Base-by-base conservation (phyloP, 441 rosid genomes). In the Lepidium campestre region DNA sequence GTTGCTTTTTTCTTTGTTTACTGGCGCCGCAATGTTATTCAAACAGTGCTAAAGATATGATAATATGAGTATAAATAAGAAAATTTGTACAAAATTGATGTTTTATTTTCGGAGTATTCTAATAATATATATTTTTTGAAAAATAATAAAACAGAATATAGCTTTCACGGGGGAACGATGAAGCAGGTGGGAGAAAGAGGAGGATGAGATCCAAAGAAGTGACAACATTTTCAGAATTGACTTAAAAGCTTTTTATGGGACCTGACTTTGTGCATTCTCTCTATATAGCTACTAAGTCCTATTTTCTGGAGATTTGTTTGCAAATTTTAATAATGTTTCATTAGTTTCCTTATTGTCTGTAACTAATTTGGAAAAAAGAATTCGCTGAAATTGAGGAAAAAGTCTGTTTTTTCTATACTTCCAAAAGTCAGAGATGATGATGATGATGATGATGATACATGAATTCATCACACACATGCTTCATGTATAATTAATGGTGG, bases 81-180 rank as follows among this genome's bases (percentile, higher is more conserved):
- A 41, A 60, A 69, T 14, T 2, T 57, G 50, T 47, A 47, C 14
- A 19, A 44, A 22, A 34, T 4, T 39, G 22, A 27, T 68, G 29
- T 58, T 39, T 65, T 71, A 31, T 57, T 19, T 27, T 12, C 39
- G 23, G 18, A 42, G 57, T 19, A 11, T 17, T 22, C 10, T 13
- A 19, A 27, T 11, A 12, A 41, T 36, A 12, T 27, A 23, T 10
- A 14, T 19, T 15, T 5, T 18, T 41, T 53, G 63, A 20, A 12
- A 35, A 56, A 56, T 11, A 19, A 45, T 63, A 53, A 59, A 53
- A 53, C 73, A 73, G 77, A 73, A 67, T 61, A 60, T 67, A 49
- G 63, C 77, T 54, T 73, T 67, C 69, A 71, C 58, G 64, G 73
- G 68, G 17, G 73, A 60, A 55, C 68, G 20, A 67, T 73, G 73